Conservation (phyloP, 1,284 basidiomycete genomes). For the Rhodotorula glutinis region DNA sequence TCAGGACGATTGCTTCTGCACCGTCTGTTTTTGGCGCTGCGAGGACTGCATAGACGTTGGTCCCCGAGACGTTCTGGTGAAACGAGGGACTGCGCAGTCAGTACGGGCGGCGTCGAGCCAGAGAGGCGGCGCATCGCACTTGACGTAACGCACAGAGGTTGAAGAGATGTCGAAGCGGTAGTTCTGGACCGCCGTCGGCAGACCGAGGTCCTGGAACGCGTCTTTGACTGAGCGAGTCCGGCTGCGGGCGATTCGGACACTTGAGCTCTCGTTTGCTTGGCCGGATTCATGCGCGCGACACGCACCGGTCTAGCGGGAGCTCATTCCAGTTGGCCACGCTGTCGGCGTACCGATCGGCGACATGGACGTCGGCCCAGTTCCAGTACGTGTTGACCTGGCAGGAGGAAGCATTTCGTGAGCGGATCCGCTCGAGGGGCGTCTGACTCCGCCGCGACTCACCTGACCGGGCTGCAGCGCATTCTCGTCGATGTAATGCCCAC, state of each 20-base stretch:
- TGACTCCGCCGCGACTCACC: constrained; percentile 53
- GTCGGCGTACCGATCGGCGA: constrained; percentile 71
- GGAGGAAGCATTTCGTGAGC: background rate
- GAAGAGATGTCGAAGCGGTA: constrained; percentile 56
- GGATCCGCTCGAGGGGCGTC: background rate
- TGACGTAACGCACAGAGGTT: constrained; percentile 14
- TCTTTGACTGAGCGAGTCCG: constrained; percentile 59
- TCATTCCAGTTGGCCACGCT: constrained; percentile 61
- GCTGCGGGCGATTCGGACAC: constrained; percentile 51
- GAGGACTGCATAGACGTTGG: constrained; percentile 77
- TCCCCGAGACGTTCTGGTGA: constrained; percentile 57
- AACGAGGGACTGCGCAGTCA: background rate
- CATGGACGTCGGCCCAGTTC: constrained; percentile 80
- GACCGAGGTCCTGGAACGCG: constrained; percentile 67
- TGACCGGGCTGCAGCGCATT: constrained; percentile 88
- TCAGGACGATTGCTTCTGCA: constrained; percentile 82
- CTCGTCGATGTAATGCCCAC: constrained; percentile 79
- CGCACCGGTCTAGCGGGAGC: constrained; percentile 63
- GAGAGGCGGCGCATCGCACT: no score
- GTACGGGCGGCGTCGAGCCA: no score
- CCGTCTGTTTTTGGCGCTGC: constrained; percentile 81
- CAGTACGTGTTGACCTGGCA: constrained; percentile 77
- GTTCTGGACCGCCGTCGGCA: constrained; percentile 64
- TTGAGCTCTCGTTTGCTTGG: constrained; percentile 15
- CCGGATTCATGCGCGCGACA: constrained; percentile 45